A percentile compares a stretch with the other conserved stretches of the same genome.
phyloP scores from a whole-genome alignment of 2,329 filamentous ascomycete species.

The Pseudogymnoascus sp. region DNA sequence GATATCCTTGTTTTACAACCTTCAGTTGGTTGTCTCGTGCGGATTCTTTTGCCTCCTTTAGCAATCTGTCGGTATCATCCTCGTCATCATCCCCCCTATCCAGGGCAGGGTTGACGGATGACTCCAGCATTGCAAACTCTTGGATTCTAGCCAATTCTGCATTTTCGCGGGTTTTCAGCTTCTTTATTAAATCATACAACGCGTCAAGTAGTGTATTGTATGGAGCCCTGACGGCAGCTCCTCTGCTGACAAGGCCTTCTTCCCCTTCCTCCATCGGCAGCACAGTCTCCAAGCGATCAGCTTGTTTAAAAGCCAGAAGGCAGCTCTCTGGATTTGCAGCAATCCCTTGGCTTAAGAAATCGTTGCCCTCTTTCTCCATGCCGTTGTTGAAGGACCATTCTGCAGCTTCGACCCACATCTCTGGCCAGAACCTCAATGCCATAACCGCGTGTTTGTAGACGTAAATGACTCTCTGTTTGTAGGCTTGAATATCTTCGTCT shows the following conservation, averaged over 20 bases:
- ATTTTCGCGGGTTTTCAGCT: conserved; percentile 56
- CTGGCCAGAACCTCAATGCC: conserved; percentile 88
- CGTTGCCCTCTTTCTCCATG: conserved; percentile 55
- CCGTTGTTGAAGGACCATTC: conserved; percentile 84
- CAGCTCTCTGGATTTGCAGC: conserved; percentile 90
- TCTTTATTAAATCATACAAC: conserved; percentile 78
- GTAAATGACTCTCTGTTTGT: conserved; percentile 73
- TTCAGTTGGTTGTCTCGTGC: conserved; percentile 54
- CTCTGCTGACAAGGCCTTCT: conserved; percentile 53
- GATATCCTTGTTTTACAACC: conserved; percentile 57
- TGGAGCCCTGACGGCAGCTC: conserved; percentile 62
- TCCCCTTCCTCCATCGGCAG: conserved; percentile 71
- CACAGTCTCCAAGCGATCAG: conserved; percentile 75
- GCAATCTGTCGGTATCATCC: conserved; percentile 33
- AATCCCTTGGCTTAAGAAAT: conserved; percentile 75
- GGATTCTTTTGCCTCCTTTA: conserved; percentile 31
- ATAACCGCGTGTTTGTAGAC: conserved; percentile 91
- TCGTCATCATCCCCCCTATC: conserved; percentile 46
- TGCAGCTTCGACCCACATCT: conserved; percentile 91
- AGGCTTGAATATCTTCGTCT: conserved; percentile 67
- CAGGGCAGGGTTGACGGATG: conserved; percentile 31
- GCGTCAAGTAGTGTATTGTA: conserved; percentile 77
- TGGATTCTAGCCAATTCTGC: conserved; percentile 50
- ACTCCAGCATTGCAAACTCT: conserved; percentile 35
- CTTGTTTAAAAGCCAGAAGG: conserved; percentile 79